Conservation (phyloP, 1,284 basidiomycete species). For the Rhizopogon parksii region DNA sequence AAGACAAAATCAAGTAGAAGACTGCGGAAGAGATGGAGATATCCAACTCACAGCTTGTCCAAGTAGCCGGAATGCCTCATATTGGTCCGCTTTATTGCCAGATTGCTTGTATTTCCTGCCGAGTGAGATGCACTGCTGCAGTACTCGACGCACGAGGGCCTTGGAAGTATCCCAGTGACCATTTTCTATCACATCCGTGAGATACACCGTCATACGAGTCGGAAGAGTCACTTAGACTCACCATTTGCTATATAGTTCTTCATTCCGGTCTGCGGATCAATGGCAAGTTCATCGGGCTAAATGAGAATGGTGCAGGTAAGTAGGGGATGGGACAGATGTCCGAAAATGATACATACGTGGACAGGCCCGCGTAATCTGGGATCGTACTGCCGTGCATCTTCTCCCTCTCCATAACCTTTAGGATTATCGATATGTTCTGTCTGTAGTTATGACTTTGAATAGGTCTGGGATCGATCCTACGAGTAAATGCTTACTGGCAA, state of each 20-base stretch:
- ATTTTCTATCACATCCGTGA: conserved; percentile 38
- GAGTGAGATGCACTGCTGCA: conserved; percentile 67
- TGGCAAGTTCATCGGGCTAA: conserved; percentile 75
- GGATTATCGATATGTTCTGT: conserved; percentile 89
- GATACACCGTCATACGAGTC: neutral
- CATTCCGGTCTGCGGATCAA: conserved; percentile 87
- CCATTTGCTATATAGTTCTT: conserved; percentile 94
- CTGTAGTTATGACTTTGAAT: conserved; percentile 25
- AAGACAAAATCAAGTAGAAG: neutral
- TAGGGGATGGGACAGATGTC: neutral
- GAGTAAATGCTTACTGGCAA: conserved; percentile 50
- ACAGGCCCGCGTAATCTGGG: conserved; percentile 66
- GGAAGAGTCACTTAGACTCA: conserved; percentile 19
- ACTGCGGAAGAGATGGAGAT: neutral
- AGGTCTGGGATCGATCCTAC: neutral
- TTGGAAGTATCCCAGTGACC: conserved; percentile 87
- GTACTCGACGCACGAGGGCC: conserved; percentile 69
- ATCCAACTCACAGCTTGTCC: conserved; percentile 51
- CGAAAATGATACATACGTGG: conserved; percentile 35
- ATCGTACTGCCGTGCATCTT: conserved; percentile 77
- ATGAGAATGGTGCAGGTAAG: conserved; percentile 13
- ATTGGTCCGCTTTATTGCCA: conserved; percentile 65
- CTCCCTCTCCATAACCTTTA: conserved; percentile 79
- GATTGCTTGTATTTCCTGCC: conserved; percentile 54
- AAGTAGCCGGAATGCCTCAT: conserved; percentile 77